Conservation (phyloP, 495 filamentous ascomycete genomes). For the Aspergillus olivimuriae region DNA sequence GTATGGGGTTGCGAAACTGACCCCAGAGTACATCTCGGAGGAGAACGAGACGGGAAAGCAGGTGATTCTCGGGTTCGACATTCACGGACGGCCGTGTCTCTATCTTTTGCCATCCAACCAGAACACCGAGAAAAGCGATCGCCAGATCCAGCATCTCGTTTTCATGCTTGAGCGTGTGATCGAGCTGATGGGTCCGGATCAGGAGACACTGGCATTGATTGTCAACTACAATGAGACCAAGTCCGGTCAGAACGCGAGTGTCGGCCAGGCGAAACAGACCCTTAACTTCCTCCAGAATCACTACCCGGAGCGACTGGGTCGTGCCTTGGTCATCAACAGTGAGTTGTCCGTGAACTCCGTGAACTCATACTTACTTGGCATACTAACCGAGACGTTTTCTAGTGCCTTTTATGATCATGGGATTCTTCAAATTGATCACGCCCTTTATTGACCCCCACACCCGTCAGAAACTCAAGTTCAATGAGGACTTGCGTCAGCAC, state of each 20-base stretch:
- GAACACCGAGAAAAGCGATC: conserved; percentile 83
- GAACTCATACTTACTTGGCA: too few species aligned
- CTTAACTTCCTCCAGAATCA: conserved; percentile 87
- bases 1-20: conserved; percentile 68
- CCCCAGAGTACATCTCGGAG: conserved; percentile 73
- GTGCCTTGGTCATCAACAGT: conserved; percentile 83
- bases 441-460: conserved; percentile 95
- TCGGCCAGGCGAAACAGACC: conserved; percentile 70
- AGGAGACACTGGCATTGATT: conserved; percentile 77
- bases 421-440: conserved; percentile 91
- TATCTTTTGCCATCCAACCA: conserved; percentile 85
- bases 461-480: conserved; percentile 88
- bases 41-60: conserved; percentile 98
- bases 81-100: conserved; percentile 72
- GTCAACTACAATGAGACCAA: conserved; percentile 83
- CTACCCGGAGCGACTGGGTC: conserved; percentile 88
- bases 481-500: conserved; percentile 72
- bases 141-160: conserved; percentile 89
- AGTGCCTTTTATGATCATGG: conserved; percentile 84
- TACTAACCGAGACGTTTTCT: not conserved
- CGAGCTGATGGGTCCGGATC: conserved; percentile 77
- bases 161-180: conserved; percentile 90
- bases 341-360: too few species aligned
- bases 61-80: conserved; percentile 80
- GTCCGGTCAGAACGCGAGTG: conserved; percentile 66